Conservation (phyloP, 2,329 filamentous ascomycete species). For the Eurotiales sp. region DNA sequence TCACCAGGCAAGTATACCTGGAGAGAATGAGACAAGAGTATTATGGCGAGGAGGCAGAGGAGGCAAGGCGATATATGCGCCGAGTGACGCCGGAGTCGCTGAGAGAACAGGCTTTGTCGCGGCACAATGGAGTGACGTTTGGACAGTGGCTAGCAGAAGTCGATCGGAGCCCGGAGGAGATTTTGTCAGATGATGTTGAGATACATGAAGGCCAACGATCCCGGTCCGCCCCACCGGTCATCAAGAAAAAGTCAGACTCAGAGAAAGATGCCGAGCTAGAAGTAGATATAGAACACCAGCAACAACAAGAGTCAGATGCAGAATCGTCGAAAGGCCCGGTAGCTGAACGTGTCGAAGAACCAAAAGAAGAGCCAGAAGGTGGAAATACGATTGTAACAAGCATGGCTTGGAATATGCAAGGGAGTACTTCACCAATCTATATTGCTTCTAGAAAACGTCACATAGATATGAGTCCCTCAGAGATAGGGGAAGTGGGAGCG, state of each 20-base stretch:
- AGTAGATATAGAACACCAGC: no score
- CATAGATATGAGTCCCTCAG: neutral
- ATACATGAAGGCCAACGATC: no score
- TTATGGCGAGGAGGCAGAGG: neutral
- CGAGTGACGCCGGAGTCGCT: neutral
- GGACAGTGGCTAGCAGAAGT: neutral
- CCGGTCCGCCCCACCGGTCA: neutral
- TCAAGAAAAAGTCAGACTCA: neutral
- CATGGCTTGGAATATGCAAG: no score
- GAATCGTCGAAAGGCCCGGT: neutral
- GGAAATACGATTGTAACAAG: no score
- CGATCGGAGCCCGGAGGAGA: neutral
- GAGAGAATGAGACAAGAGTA: neutral
- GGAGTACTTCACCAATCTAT: no score
- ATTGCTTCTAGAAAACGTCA: no score
- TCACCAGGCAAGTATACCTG: neutral
- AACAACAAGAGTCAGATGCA: neutral
- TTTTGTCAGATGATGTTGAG: no score
- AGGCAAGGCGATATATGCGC: neutral
- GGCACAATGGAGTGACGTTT: neutral
- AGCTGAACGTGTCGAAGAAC: no score
- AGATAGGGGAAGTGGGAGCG: neutral
- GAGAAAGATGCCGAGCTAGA: no score
- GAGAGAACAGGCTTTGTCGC: neutral
- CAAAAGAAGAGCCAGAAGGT: neutral